Evolutionary conservation across 202 grass and related monocot species (phyloP), one percentile per base, ranked within the genome.

Genomic region (Digitaria exilis): DNA sequence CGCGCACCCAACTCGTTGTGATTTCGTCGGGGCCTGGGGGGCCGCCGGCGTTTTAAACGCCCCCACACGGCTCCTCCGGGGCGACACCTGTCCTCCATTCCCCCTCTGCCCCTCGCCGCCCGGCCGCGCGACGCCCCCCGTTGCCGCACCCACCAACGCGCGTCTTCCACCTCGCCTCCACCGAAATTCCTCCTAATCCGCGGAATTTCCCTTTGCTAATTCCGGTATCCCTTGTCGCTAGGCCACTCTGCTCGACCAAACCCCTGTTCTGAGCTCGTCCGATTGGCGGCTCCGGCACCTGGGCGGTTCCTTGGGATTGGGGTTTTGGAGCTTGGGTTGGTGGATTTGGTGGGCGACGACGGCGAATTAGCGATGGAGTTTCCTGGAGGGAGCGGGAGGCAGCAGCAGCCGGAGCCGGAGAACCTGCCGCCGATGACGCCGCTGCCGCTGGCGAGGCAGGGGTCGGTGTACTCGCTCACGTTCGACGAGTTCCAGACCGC

Each of bases 401-500:
- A 28, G 75, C 48, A 49, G 60, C 49, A 56, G 34, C 59, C 68
- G 72, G 34, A 43, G 69, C 51, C 60, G 35, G 31, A 61, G 78
- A 25, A 17, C 39, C 65, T 83, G 77, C 90, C 83, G 55, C 90
- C 87, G 70, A 88, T 78, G 88, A 84, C 84, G 87, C 88, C 88
- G 66, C 78, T 92, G 69, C 92, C 92, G 56, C 85, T 95, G 77
- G 78, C 87, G 52, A n/a, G 96, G 39, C 91, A 96, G 84, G 87
- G 86, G 9, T 97, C 92, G 15, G 79, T 98, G 10, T 98, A 98
- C 85, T 90, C 96, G 32, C 89, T 98, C 29, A 95, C 96, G 55
- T 98, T 98, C 64, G 92, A 95, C 19, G 87, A 98, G 84, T 90
- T 98, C 63, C 92, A 98, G 86, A 90, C 58, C 69, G 63, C 96